Evolutionary conservation across 768 basidiomycete genomes (phyloP).

Genomic region (Daedaleopsis nitida): DNA sequence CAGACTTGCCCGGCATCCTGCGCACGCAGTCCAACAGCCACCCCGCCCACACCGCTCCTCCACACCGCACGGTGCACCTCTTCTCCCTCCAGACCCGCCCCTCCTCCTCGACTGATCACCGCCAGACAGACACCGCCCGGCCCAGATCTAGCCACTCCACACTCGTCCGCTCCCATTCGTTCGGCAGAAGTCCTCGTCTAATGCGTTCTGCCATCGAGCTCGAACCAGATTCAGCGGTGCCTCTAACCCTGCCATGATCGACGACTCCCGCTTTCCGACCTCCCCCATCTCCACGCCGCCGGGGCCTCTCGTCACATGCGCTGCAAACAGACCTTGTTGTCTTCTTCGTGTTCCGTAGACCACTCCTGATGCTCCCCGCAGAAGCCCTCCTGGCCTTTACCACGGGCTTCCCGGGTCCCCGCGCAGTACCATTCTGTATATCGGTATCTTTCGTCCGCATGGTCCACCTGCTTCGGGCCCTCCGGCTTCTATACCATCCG

Average conservation of each 20-base stretch:
- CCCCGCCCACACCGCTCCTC: not conserved
- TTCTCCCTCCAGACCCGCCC: not conserved
- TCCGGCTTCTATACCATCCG: slow-evolving; percentile 25
- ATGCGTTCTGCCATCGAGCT: slow-evolving; percentile 8
- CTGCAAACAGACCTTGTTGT: slow-evolving; percentile 17
- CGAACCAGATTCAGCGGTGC: slow-evolving; percentile 8
- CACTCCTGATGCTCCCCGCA: slow-evolving; percentile 25
- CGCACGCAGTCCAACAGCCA: not conserved
- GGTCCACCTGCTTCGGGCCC: slow-evolving; percentile 23
- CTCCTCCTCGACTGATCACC: slow-evolving; percentile 1
- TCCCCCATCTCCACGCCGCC: slow-evolving; percentile 8
- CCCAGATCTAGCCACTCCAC: slow-evolving; percentile 12
- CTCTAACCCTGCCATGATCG: slow-evolving; percentile 18
- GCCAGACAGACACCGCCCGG: slow-evolving; percentile 12
- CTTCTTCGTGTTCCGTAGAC: slow-evolving; percentile 21
- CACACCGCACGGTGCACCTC: not conserved
- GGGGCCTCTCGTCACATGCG: slow-evolving; percentile 22
- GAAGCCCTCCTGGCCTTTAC: slow-evolving; percentile 22
- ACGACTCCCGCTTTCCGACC: slow-evolving; percentile 14
- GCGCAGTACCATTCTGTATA: slow-evolving; percentile 10
- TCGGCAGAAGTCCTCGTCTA: slow-evolving; percentile 20
- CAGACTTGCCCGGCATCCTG: not conserved
- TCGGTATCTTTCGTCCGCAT: slow-evolving; percentile 29
- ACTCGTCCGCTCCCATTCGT: slow-evolving; percentile 12
- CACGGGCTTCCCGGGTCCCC: slow-evolving; percentile 22